Evolutionary conservation across 352 stramenopile species (phyloP).

Genomic region (Phytopythium vexans): DNA sequence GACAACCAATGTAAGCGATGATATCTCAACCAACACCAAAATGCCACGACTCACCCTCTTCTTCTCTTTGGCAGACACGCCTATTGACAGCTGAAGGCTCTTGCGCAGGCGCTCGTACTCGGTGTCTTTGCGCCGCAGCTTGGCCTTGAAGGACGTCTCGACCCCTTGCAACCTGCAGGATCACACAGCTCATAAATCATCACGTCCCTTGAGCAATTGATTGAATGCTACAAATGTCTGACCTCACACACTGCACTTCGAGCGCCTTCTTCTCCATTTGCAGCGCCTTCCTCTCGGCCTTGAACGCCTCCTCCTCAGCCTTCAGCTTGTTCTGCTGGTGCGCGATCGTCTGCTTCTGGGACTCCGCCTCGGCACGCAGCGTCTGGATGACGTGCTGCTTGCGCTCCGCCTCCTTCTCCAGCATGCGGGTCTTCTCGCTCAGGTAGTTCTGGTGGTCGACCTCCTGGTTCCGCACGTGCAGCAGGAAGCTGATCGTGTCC

Average conservation of each 20-base stretch:
- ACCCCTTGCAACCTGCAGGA: constrained; percentile 53
- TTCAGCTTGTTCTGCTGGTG: constrained; percentile 61
- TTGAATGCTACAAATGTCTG: background rate
- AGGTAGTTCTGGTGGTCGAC: constrained; percentile 44
- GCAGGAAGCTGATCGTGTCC: constrained; percentile 70
- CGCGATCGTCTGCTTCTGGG: constrained; percentile 37
- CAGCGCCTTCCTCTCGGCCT: constrained; percentile 42
- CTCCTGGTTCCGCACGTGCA: constrained; percentile 54
- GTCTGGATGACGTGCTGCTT: constrained; percentile 43
- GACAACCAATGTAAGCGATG: too few species aligned
- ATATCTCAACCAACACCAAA: too few species aligned
- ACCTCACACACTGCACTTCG: constrained; percentile 65
- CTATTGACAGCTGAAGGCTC: constrained; percentile 51
- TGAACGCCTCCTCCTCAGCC: constrained; percentile 49
- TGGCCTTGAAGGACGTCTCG: constrained; percentile 70
- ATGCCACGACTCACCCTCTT: background rate
- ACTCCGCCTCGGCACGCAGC: constrained; percentile 44
- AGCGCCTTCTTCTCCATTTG: constrained; percentile 65
- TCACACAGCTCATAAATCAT: background rate
- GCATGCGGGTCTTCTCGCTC: constrained; percentile 32
- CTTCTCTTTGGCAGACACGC: constrained; percentile 53
- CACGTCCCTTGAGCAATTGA: background rate
- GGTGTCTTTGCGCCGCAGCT: constrained; percentile 69
- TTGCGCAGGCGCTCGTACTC: constrained; percentile 76
- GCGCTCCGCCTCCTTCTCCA: constrained; percentile 56